Evolutionary conservation across 1,284 basidiomycete species (phyloP).

Genomic region (Ceratobasidium sp.): DNA sequence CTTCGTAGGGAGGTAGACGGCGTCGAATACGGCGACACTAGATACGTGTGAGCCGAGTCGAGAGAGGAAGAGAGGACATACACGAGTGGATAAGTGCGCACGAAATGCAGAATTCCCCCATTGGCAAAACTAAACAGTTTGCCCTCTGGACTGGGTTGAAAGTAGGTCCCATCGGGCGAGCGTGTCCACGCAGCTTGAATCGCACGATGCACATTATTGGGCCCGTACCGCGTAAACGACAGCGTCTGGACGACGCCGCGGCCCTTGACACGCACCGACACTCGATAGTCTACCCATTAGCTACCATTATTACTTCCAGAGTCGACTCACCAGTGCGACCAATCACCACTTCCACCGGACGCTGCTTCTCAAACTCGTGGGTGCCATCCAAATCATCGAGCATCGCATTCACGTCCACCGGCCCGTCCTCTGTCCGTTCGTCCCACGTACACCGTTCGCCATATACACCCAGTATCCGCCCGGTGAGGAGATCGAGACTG

Average conservation of each 20-base stretch:
- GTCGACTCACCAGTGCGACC: slow-evolving; percentile 73
- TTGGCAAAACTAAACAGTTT: slow-evolving; percentile 69
- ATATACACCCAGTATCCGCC: slow-evolving; percentile 76
- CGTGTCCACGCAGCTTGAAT: slow-evolving; percentile 69
- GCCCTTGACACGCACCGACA: slow-evolving; percentile 48
- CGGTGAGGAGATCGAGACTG: slow-evolving; percentile 81
- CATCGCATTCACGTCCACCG: slow-evolving; percentile 52
- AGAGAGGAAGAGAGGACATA: slow-evolving; percentile 44
- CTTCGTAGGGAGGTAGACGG: slow-evolving; percentile 59
- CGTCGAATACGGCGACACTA: slow-evolving; percentile 81
- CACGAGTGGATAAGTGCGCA: slow-evolving; percentile 65
- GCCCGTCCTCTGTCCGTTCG: slow-evolving; percentile 51
- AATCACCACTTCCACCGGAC: slow-evolving; percentile 70
- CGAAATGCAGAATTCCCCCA: slow-evolving; percentile 63
- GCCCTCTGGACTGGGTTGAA: slow-evolving; percentile 78
- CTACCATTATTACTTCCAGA: neutral
- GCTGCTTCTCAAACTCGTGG: slow-evolving; percentile 52
- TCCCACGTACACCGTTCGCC: slow-evolving; percentile 72
- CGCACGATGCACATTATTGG: slow-evolving; percentile 75
- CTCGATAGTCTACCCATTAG: slow-evolving; percentile 46
- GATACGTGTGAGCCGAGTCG: slow-evolving; percentile 37
- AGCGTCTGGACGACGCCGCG: slow-evolving; percentile 67
- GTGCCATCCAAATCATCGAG: slow-evolving; percentile 73
- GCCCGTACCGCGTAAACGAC: slow-evolving; percentile 82
- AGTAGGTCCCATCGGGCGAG: slow-evolving; percentile 76